These are phyloP conservation scores for Penstemon newberryi DNA, from an alignment of 257 asterid species.

Conservation along the genomic window DNA sequence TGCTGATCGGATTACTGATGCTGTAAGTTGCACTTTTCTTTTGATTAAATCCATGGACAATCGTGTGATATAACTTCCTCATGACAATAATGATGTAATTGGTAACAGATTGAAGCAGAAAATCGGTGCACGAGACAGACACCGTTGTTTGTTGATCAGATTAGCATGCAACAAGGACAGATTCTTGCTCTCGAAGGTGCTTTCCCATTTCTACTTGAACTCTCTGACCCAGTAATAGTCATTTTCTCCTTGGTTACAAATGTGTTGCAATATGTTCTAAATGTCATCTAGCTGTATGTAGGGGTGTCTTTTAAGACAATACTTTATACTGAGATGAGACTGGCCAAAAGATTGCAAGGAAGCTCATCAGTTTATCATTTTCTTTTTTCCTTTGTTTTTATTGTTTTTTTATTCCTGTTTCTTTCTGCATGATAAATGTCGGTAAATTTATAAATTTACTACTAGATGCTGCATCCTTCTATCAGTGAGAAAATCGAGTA, in stretches of 20 bases:
- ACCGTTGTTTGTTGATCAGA: slow-evolving; percentile 74
- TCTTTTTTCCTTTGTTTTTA: too few species aligned
- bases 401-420: background rate
- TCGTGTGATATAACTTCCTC: background rate
- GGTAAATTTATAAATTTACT: slow-evolving; percentile 12
- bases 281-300: background rate
- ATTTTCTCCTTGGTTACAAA: slow-evolving; percentile 7
- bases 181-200: slow-evolving; percentile 82
- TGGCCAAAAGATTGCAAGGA: slow-evolving; percentile 8
- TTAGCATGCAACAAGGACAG: slow-evolving; percentile 78
- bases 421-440: slow-evolving; percentile 17
- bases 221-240: slow-evolving; percentile 9
- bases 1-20: slow-evolving; percentile 89
- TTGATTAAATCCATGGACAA: slow-evolving; percentile 1
- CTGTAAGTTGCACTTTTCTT: slow-evolving; percentile 55
- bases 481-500: background rate
- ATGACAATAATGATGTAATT: background rate
- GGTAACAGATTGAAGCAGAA: slow-evolving; percentile 86
- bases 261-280: background rate
- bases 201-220: slow-evolving; percentile 25
- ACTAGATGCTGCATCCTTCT: slow-evolving; percentile 21
- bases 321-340: background rate
- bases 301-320: background rate
- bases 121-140: slow-evolving; percentile 85
- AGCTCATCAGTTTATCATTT: background rate